Percentiles rank a stretch among this genome's conserved stretches.
These are phyloP conservation scores for Synchytrium microbalum DNA, from an alignment of 371 early-diverging fungal genomes.

Conservation along the genomic window DNA sequence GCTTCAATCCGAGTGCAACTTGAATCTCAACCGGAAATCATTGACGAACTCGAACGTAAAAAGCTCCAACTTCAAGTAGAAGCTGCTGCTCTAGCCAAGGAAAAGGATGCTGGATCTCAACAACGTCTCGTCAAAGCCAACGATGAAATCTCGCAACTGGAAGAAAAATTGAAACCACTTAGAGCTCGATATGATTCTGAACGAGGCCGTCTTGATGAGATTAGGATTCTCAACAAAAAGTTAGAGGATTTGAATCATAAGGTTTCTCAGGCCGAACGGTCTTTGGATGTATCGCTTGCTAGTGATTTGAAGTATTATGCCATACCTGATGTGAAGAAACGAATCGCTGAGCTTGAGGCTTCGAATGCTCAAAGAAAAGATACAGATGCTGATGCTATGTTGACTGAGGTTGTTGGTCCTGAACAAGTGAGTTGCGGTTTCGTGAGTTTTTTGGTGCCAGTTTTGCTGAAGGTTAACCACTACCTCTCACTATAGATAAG, in stretches of 20 bases:
- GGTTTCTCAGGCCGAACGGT: constrained; percentile 71
- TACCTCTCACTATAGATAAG: too few species aligned
- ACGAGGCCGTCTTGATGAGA: constrained; percentile 74
- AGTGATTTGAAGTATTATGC: constrained; percentile 64
- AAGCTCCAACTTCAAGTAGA: constrained; percentile 89
- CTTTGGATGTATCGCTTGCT: constrained; percentile 59
- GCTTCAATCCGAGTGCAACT: constrained; percentile 90
- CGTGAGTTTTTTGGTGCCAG: constrained; percentile 42
- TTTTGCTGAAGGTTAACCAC: constrained; percentile 49
- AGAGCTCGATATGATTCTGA: constrained; percentile 79
- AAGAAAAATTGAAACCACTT: constrained; percentile 82
- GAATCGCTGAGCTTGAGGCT: constrained; percentile 40
- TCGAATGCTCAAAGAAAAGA: constrained; percentile 31
- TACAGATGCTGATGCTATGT: constrained; percentile 21
- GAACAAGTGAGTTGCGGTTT: constrained; percentile 10
- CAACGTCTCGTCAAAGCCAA: constrained; percentile 69
- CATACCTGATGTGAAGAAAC: constrained; percentile 59
- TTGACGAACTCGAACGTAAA: constrained; percentile 86
- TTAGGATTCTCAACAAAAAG: constrained; percentile 77
- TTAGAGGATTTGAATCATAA: constrained; percentile 79
- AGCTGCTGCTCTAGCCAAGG: constrained; percentile 84
- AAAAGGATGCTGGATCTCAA: constrained; percentile 70
- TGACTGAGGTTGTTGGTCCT: constrained; percentile 21
- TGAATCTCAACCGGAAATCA: constrained; percentile 91
- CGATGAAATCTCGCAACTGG: constrained; percentile 71